phyloP scores from a whole-genome alignment of 2,329 filamentous ascomycete species.

The Fusarium sp. region DNA sequence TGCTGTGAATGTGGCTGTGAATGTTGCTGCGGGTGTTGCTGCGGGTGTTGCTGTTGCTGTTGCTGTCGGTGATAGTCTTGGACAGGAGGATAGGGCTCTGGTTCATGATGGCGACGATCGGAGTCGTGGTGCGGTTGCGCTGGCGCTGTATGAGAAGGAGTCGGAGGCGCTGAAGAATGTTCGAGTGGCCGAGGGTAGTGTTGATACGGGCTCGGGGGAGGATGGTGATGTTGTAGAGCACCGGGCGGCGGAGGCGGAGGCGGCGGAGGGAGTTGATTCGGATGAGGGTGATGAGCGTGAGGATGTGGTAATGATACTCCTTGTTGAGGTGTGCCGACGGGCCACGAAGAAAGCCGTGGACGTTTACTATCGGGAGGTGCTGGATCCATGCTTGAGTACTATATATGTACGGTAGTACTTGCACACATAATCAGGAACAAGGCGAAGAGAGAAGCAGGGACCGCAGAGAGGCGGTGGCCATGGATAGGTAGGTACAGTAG shows the following conservation, averaged over 20 bases:
- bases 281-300: constrained; percentile 45
- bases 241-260: constrained; percentile 43
- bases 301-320: constrained; percentile 56
- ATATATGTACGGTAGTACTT: constrained; percentile 49
- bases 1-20: constrained; percentile 32
- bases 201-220: constrained; percentile 52
- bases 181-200: constrained; percentile 50
- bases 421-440: constrained; percentile 51
- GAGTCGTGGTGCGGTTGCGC: constrained; percentile 51
- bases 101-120: constrained; percentile 66
- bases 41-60: constrained; percentile 38
- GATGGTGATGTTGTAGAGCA: constrained; percentile 47
- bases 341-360: constrained; percentile 63
- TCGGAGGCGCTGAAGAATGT: constrained; percentile 46
- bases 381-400: constrained; percentile 66
- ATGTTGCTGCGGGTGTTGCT: constrained; percentile 33
- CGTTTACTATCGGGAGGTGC: constrained; percentile 67
- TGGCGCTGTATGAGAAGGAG: constrained; percentile 45
- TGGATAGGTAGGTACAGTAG: constrained; percentile 36
- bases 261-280: constrained; percentile 44
- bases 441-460: constrained; percentile 50
- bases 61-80: constrained; percentile 59
- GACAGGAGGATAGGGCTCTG: constrained; percentile 62
- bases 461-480: constrained; percentile 51
- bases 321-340: constrained; percentile 58